Evolutionary conservation across 352 stramenopile species (phyloP).

Genomic region (Globisporangium paroecandrum): DNA sequence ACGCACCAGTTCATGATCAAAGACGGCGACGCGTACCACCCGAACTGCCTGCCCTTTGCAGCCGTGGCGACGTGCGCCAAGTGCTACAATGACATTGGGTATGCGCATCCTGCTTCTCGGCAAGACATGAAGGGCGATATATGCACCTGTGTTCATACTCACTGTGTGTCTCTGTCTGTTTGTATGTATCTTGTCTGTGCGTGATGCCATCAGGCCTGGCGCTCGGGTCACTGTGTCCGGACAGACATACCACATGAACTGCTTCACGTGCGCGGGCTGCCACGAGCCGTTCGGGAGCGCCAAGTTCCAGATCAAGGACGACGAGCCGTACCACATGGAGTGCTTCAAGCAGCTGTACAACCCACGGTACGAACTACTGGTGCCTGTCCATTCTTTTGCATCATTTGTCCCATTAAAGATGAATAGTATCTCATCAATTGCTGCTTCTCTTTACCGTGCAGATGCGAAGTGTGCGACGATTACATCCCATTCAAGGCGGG

Average conservation of each 20-base stretch:
- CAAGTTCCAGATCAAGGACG: constrained; percentile 39
- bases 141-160: background rate
- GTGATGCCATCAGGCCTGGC: constrained; percentile 12
- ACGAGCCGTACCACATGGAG: constrained; percentile 60
- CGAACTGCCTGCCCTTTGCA: constrained; percentile 34
- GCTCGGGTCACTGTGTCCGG: constrained; percentile 25
- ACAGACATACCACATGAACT: constrained; percentile 29
- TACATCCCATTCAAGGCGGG: constrained; percentile 44
- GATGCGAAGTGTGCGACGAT: constrained; percentile 61
- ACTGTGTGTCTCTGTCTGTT: background rate
- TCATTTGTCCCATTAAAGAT: background rate
- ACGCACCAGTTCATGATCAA: constrained; percentile 48
- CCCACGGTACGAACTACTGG: constrained; percentile 30
- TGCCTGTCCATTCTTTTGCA: background rate
- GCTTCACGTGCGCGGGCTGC: constrained; percentile 44
- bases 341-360: constrained; percentile 70
- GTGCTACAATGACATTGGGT: constrained; percentile 21
- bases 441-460: constrained; percentile 12
- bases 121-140: too few relatives aligned
- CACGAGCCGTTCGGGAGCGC: constrained; percentile 25
- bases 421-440: background rate
- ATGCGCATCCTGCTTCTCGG: background rate
- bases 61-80: constrained; percentile 17
- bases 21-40: constrained; percentile 58
- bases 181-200: background rate